Evolutionary conservation across 1,284 basidiomycete genomes (phyloP), one percentile per base, ranked within the genome.

Genomic region (Ceratobasidium sp.): DNA sequence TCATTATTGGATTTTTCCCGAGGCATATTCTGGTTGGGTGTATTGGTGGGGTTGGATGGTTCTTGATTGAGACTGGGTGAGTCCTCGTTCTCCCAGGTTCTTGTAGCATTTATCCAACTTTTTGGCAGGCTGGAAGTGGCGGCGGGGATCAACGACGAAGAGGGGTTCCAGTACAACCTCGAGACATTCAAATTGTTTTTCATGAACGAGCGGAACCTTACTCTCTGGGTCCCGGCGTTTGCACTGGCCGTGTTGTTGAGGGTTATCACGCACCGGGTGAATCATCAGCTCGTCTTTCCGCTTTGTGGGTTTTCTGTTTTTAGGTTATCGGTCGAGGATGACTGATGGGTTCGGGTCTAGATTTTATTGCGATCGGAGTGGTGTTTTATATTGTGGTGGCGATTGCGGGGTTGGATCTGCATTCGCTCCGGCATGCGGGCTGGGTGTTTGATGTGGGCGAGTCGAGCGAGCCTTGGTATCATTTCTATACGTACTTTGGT

Each of bases 31-130:
- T 97, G 9, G 93, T 98, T 13, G 95, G 95, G 85, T 92, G 96
- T 79, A 98, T 99, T 54, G 97, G 97, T 13, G 97, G 97, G 28
- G 95, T 99, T 28, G 97, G 97, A 14, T 89, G 93, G 16, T 99
- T 99, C 82, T 84, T 99, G 49, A 88, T 97, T 63, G 85, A 92
- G 78, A 98, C 95, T 0, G 95, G 95, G 90, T 92, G 76, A 73
- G 85, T 80, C 46, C 21, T 43, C 62, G 85, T 80, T 47, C 21
- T 43, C 62, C 18, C 23, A 3, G 5, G 44, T n/a, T 13, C 16
- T 26, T 9, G 21, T 30, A 18, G 16, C 11, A 5, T 47, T 4
- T 50, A 23, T 23, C 26, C 30, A 14, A n/a, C 35, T 28, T 14
- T 26, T 41, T 6, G 4, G 18, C 63, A 93, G 92, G 2, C 83